Base-by-base conservation (phyloP, 2,329 filamentous ascomycete species). In the Emmonsiellopsis sp. region DNA sequence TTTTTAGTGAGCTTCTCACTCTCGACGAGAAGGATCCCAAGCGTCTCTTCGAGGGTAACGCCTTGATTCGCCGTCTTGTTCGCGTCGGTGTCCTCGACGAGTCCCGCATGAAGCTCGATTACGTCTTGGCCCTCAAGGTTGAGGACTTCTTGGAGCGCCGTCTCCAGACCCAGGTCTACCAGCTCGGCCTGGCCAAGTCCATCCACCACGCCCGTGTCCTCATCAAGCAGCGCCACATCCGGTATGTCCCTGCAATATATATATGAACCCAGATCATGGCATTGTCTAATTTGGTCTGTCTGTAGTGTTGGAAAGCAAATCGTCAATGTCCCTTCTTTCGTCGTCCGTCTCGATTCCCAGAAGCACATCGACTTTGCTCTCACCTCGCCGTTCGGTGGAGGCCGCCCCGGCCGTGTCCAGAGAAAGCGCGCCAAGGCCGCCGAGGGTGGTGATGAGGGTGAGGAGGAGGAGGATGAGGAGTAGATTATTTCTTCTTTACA, bases 81-180 rank as follows among this genome's bases (percentile, higher is more conserved):
- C 93, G 93, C 77, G 91, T 97, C 75, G 93, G 93, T 89, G 93
- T 98, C 72, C 89, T 98, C 73, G 93, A 98, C 77, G 93, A 98
- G 83, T 91, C 91, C 76, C 93, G 93, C 85, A 98, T 98, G 93
- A 98, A 96, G 88, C 93, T 98, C 84, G 93, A 98, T 96, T 96
- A 98, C 87, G 93, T 98, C 74, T 82, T 98, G 74, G 93, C 93
- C 79, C 86, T 98, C 59, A 95, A 95, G 84, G 87, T 94, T 71
- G 93, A 98, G 80, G 93, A 98, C 79, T 98, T 98, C 87, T 84
- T 98, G 80, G 93, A 98, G 87, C 92, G 93, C 72, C 91, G 93
- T 78, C 91, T 97, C 67, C 92, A 98, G 86, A 98, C 93, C 70
- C 95, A 92, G 73, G 93, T 98, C 77, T 97, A 95, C 87, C 97